A percentile compares a stretch with the other conserved stretches of the same genome.
phyloP scores from a whole-genome alignment of 805 yeast genomes.

The Metschnikowia gelsemii region DNA sequence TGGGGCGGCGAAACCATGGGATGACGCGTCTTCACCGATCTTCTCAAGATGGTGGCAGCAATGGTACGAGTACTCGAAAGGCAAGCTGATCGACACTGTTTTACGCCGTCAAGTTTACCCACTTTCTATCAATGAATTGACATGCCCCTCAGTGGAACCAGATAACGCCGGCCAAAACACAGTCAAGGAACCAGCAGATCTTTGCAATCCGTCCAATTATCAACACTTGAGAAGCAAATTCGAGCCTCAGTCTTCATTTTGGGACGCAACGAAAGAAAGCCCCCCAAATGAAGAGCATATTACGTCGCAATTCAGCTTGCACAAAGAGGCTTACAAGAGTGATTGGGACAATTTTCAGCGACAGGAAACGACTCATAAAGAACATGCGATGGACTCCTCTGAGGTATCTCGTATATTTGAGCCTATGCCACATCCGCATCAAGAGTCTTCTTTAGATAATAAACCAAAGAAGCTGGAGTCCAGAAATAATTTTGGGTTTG shows the following conservation, averaged over 20 bases:
- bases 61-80: slow-evolving; percentile 35
- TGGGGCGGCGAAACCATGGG: slow-evolving; percentile 64
- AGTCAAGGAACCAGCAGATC: slow-evolving; percentile 20
- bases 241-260: slow-evolving; percentile 15
- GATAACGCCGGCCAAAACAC: neutral
- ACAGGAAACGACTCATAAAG: neutral
- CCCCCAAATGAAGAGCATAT: slow-evolving; percentile 34
- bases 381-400: slow-evolving; percentile 1
- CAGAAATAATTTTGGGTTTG: slow-evolving; percentile 6
- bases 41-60: slow-evolving; percentile 40
- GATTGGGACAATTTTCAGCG: slow-evolving; percentile 28
- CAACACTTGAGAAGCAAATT: slow-evolving; percentile 20
- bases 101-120: slow-evolving; percentile 8
- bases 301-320: slow-evolving; percentile 14
- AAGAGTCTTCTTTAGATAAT: neutral
- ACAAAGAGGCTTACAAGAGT: slow-evolving; percentile 22
- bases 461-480: neutral
- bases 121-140: slow-evolving; percentile 7
- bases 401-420: neutral
- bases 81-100: slow-evolving; percentile 25
- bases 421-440: neutral
- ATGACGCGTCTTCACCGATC: slow-evolving; percentile 18
- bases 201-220: slow-evolving; percentile 34
- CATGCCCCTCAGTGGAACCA: slow-evolving; percentile 2
- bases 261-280: slow-evolving; percentile 46